Base-by-base conservation (phyloP, 148 eudicot species). In the Rhododendron vialii region DNA sequence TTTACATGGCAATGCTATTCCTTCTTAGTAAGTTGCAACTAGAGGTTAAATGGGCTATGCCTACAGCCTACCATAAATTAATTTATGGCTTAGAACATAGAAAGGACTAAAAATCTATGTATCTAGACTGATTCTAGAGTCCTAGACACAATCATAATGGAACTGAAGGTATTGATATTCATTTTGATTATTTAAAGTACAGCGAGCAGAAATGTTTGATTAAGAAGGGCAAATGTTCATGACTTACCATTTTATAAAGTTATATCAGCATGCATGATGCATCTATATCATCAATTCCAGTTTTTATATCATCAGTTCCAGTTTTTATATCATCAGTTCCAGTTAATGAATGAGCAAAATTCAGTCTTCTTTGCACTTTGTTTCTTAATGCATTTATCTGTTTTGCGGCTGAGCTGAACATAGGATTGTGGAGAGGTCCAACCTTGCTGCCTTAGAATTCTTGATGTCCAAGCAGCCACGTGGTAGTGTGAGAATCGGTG, bases 391-490 rank as follows among this genome's bases (percentile, higher is more conserved):
- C 53, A 48, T 79, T 47, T 36, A 22, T 55, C 18, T 35, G 6
- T 28, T 20, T 35, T 35, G 71, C 36, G 26, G 26, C 5, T 33
- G 45, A 1, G 63, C 38, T 43, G 75, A 47, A 63, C 59, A 17
- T 82, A 96, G 99, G 86, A 82, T 90, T 47, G 96, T 95, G 77
- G 96, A 94, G 86, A 94, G 96, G 83, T 92, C 95, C 63, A 92
- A 94, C 65, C 93, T 96, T 83, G 95, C 98, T 80, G 98, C 98
- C 35, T 88, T 96, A 53, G 99, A 96, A 65, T 96, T 93, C 86
- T 83, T 96, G 43, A 96, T 96, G 99, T 96, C 99, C 3, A 96
- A 96, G 91, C 95, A 93, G 85, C 98, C 98, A 7, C 93, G 99
- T 14, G 96, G 95, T 24, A 89, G 74, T 67, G 99, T 96, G 63